phyloP scores from a whole-genome alignment of 1,284 basidiomycete species.

The Anthracocystis setariae region DNA sequence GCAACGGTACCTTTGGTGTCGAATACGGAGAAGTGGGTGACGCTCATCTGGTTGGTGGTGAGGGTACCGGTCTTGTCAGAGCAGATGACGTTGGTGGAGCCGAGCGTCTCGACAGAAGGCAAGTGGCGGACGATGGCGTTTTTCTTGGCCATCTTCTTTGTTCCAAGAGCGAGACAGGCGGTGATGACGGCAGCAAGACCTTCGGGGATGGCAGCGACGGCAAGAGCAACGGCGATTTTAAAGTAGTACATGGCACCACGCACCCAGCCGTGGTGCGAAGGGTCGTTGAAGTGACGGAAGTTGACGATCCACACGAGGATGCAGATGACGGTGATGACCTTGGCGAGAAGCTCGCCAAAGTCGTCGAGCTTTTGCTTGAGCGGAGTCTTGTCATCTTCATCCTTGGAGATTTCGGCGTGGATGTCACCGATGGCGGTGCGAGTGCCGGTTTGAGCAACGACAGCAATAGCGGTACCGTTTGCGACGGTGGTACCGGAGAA shows the following conservation, averaged over 20 bases:
- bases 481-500: constrained; percentile 65
- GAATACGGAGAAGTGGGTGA: constrained; percentile 56
- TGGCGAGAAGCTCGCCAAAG: constrained; percentile 66
- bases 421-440: constrained; percentile 66
- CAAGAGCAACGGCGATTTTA: constrained; percentile 67
- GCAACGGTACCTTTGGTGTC: constrained; percentile 10
- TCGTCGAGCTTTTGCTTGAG: constrained; percentile 67
- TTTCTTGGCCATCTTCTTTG: constrained; percentile 67
- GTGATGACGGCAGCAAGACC: constrained; percentile 67
- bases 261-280: constrained; percentile 65
- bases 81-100: constrained; percentile 67
- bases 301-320: constrained; percentile 67
- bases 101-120: constrained; percentile 66
- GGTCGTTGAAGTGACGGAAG: constrained; percentile 66
- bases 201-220: constrained; percentile 67
- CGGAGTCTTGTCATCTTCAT: constrained; percentile 64
- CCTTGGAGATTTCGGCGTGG: constrained; percentile 63
- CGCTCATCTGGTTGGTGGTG: constrained; percentile 67
- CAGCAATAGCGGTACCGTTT: constrained; percentile 59
- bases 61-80: constrained; percentile 68
- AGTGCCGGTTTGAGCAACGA: constrained; percentile 61
- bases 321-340: constrained; percentile 66
- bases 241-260: constrained; percentile 67
- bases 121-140: constrained; percentile 67
- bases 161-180: constrained; percentile 65